phyloP scores from a whole-genome alignment of 2,329 filamentous ascomycete genomes.

The Triangularia setosa region DNA sequence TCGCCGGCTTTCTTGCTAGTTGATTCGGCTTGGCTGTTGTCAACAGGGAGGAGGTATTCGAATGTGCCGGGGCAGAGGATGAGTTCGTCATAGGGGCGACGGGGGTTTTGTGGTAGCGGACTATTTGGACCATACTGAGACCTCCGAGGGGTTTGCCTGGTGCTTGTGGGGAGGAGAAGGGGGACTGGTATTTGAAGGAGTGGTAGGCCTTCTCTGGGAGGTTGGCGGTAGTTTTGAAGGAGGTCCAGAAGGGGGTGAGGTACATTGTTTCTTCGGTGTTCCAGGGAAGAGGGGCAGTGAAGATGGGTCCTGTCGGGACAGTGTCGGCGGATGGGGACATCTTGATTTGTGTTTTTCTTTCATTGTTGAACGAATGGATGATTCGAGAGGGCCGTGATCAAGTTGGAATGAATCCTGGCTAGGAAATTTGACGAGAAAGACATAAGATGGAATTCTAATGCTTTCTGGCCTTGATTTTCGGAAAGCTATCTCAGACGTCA shows the following conservation, averaged over 20 bases:
- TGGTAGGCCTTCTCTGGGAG: slow-evolving; percentile 41
- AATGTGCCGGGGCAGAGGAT: slow-evolving; percentile 46
- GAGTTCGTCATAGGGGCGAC: slow-evolving; percentile 52
- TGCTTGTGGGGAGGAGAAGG: slow-evolving; percentile 34
- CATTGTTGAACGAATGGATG: background rate
- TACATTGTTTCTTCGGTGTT: slow-evolving; percentile 43
- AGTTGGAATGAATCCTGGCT: too few relatives aligned
- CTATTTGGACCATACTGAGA: slow-evolving; percentile 46
- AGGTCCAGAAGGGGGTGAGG: slow-evolving; percentile 40
- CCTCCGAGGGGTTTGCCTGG: slow-evolving; percentile 41
- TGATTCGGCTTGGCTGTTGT: slow-evolving; percentile 27
- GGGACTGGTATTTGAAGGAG: slow-evolving; percentile 42
- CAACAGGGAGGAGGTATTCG: slow-evolving; percentile 33
- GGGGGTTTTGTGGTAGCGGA: slow-evolving; percentile 48
- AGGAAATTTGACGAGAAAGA: too few relatives aligned
- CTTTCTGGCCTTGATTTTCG: background rate
- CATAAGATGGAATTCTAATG: too few relatives aligned
- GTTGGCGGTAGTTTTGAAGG: slow-evolving; percentile 27
- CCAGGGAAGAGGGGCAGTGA: slow-evolving; percentile 38
- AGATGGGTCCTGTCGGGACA: slow-evolving; percentile 8
- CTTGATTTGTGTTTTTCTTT: background rate
- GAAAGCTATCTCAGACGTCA: background rate
- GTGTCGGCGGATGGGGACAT: background rate
- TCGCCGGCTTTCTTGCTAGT: slow-evolving; percentile 34
- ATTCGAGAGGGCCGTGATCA: background rate